These are phyloP conservation scores for Saccharomycopsis sp. DNA, from an alignment of 805 yeast species.

Conservation along the genomic window DNA sequence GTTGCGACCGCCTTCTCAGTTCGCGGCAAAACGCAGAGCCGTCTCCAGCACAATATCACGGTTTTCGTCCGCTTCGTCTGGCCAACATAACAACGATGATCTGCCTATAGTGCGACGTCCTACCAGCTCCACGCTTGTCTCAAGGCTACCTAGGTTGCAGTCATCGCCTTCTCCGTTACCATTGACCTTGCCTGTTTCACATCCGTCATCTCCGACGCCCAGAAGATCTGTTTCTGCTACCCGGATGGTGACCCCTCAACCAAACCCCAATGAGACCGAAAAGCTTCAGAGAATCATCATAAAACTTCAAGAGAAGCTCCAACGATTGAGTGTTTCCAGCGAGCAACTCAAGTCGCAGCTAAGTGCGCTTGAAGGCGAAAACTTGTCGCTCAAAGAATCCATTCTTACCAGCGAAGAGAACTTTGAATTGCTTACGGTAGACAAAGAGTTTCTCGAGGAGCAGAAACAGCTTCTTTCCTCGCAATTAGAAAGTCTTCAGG, in stretches of 20 bases:
- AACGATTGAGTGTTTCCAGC: constrained; percentile 29
- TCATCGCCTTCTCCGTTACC: neutral
- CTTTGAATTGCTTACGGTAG: constrained; percentile 34
- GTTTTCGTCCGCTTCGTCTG: neutral
- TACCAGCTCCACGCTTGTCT: neutral
- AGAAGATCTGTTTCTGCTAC: neutral
- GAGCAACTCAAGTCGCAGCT: constrained; percentile 26
- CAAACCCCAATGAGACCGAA: neutral
- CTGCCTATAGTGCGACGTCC: neutral
- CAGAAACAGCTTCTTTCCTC: constrained; percentile 29
- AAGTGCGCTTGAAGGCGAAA: constrained; percentile 27
- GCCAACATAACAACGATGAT: neutral
- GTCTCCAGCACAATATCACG: neutral
- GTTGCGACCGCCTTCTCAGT: neutral
- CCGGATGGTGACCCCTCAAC: neutral
- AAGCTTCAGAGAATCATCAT: constrained; percentile 32
- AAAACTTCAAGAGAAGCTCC: constrained; percentile 42
- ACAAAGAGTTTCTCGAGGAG: constrained; percentile 37
- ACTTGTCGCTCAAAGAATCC: constrained; percentile 26
- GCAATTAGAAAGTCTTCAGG: constrained; percentile 28
- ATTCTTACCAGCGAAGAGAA: constrained; percentile 25
- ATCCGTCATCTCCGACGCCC: neutral
- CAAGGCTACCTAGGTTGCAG: neutral
- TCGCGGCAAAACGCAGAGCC: neutral
- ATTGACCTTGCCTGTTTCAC: neutral